Conservation (phyloP, 2,329 filamentous ascomycete species). For the Paraphoma chrysanthemicola region DNA sequence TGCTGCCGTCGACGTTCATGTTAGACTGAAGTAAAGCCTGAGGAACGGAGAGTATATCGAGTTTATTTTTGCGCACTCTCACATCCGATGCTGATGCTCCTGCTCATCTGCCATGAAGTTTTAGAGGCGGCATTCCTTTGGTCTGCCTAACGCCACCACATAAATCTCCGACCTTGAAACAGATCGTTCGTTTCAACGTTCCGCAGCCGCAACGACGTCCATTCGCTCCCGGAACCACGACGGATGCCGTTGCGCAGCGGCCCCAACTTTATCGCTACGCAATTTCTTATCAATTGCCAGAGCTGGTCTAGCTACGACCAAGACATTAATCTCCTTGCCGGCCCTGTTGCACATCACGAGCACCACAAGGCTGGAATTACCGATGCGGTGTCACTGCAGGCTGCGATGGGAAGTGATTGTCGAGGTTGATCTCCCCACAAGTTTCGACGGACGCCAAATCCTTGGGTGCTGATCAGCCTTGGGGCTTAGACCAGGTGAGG, state of each 20-base stretch:
- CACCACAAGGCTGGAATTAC: neutral
- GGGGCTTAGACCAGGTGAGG: neutral
- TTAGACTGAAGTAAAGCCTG: too few species aligned
- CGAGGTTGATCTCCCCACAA: slow-evolving; percentile 3
- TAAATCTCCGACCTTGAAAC: slow-evolving; percentile 3
- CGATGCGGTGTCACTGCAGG: neutral
- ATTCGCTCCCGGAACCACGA: neutral
- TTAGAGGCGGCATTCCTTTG: neutral
- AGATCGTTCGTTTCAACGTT: slow-evolving; percentile 1
- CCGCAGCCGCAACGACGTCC: neutral
- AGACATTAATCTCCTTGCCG: neutral
- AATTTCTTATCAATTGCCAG: slow-evolving; percentile 2
- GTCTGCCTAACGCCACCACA: slow-evolving; percentile 3
- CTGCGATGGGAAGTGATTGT: neutral
- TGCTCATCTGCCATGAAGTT: neutral
- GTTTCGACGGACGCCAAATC: slow-evolving; percentile 6
- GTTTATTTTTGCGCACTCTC: neutral
- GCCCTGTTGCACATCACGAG: slow-evolving; percentile 3
- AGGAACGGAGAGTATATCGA: neutral
- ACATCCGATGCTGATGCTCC: neutral
- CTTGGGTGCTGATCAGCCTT: slow-evolving; percentile 1
- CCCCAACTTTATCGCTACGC: neutral
- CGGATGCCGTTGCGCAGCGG: neutral
- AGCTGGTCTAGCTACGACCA: neutral
- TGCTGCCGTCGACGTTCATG: too few species aligned